A percentile compares a stretch with the other conserved stretches of the same genome.
These are phyloP conservation scores for Dothidotthia symphoricarpi DNA, from an alignment of 2,329 filamentous ascomycete species.

Conservation along the genomic window DNA sequence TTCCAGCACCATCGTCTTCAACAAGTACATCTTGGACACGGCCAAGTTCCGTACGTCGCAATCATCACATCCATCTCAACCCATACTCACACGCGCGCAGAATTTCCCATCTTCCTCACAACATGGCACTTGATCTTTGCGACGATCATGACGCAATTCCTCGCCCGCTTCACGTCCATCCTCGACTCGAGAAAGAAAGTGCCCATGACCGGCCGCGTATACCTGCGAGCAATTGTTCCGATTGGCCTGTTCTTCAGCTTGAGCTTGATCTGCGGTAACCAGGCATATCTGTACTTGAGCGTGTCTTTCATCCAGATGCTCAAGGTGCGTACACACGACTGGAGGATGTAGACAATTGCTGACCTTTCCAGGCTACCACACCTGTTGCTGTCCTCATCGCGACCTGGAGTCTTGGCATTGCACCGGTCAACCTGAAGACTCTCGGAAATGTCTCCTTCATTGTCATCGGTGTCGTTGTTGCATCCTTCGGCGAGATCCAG, in stretches of 20 bases:
- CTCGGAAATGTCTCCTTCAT: constrained; percentile 94
- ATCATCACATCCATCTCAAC: constrained; percentile 1
- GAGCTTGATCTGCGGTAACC: constrained; percentile 93
- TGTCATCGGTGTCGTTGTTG: constrained; percentile 90
- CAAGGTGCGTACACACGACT: constrained; percentile 61
- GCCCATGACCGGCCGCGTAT: constrained; percentile 94
- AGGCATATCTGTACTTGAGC: constrained; percentile 91
- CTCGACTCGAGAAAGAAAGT: constrained; percentile 94
- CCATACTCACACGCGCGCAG: constrained; percentile 33
- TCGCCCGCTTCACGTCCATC: constrained; percentile 83
- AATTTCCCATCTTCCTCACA: constrained; percentile 64
- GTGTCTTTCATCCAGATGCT: constrained; percentile 99
- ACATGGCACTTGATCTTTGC: constrained; percentile 96
- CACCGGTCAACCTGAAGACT: constrained; percentile 78
- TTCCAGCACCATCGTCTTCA: constrained; percentile 95
- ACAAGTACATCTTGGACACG: constrained; percentile 95
- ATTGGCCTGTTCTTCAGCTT: constrained; percentile 95
- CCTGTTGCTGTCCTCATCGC: constrained; percentile 89
- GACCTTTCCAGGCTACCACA: constrained; percentile 70
- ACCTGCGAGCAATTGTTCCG: constrained; percentile 88
- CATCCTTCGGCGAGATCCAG: constrained; percentile 91
- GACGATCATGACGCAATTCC: constrained; percentile 88
- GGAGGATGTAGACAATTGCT: constrained; percentile 1
- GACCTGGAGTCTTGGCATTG: constrained; percentile 83
- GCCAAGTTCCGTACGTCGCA: constrained; percentile 72